Evolutionary conservation across 805 yeast species (phyloP), one percentile per base, ranked within the genome.

Genomic region (Debaryomyces hansenii): DNA sequence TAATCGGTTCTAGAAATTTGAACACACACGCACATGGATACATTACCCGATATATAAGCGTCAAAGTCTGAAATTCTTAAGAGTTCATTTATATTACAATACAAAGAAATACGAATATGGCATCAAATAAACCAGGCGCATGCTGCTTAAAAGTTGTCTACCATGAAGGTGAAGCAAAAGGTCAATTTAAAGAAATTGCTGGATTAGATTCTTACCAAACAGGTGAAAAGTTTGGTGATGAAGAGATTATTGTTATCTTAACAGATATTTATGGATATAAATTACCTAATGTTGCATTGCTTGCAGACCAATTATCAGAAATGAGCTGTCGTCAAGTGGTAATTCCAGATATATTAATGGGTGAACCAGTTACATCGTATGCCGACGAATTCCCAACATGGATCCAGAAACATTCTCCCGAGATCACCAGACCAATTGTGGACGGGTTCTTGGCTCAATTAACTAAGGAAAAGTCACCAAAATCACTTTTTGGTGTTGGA

Each of bases 291-390:
- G 66, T 66, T 32, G 66, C 76, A 55, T 72, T 90, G 55, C 62
- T 82, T 50, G 92, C 90, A 12, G 90, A 85, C 59, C 67, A 71
- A 44, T 79, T 86, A 50, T 87, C 91, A 39, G 64, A 65, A 41
- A 62, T 62, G 6, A 88, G 89, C 20, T 53, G 56, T 5, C 88
- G 76, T 68, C 78, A 76, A 37, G 91, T 85, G 1, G 70, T 84
- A 40, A 67, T 85, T 29, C 96, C 96, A n/a, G 96, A 90, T 64
- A 73, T 87, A 48, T 75, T 88, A 54, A 65, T 78, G 24, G 84
- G 77, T 42, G 75, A 80, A 40, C 72, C 74, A 31, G 27, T 49
- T 42, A 43, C 47, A 28, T 42, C 42, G 8, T 41, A 43, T 9
- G n/a, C n/a, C n/a, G 46, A 47, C 5, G 60, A 57, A 21, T 51